Evolutionary conservation across 1,284 basidiomycete species (phyloP).

Genomic region (Microbotryum intermedium): DNA sequence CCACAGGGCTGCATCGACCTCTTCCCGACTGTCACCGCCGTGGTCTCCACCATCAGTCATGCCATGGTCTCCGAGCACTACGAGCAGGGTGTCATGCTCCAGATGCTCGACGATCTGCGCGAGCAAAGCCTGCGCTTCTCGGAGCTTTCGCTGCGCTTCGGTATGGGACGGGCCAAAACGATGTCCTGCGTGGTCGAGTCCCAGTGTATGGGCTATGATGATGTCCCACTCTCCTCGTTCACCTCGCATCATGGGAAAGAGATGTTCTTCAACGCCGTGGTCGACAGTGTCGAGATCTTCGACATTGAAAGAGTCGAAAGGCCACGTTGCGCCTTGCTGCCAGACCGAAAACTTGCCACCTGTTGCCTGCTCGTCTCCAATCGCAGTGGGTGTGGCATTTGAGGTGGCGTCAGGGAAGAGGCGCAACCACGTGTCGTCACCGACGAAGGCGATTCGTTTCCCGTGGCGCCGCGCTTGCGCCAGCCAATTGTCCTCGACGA

Average conservation of each 20-base stretch:
- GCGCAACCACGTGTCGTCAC: slow-evolving; percentile 92
- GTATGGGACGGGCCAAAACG: slow-evolving; percentile 82
- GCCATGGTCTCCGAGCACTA: slow-evolving; percentile 92
- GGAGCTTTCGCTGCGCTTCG: slow-evolving; percentile 73
- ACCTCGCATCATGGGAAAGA: slow-evolving; percentile 65
- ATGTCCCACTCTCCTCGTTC: slow-evolving; percentile 58
- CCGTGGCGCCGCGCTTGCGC: slow-evolving; percentile 41
- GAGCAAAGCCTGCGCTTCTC: slow-evolving; percentile 79
- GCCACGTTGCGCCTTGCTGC: slow-evolving; percentile 55
- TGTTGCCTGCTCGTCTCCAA: not conserved
- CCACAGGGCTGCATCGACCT: slow-evolving; percentile 83
- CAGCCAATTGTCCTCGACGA: slow-evolving; percentile 69
- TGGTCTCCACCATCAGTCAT: slow-evolving; percentile 96
- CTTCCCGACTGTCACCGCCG: slow-evolving; percentile 79
- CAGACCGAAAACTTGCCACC: slow-evolving; percentile 23
- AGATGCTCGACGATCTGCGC: slow-evolving; percentile 53
- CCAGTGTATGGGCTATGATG: slow-evolving; percentile 88
- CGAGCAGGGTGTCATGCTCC: slow-evolving; percentile 75
- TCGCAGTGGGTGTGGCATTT: not conserved
- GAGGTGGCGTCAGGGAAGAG: slow-evolving; percentile 56
- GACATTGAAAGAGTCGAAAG: slow-evolving; percentile 96
- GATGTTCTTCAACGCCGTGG: slow-evolving; percentile 69
- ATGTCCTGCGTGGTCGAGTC: slow-evolving; percentile 95
- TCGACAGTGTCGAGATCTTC: slow-evolving; percentile 96
- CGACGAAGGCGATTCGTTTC: slow-evolving; percentile 69